Percentiles rank a stretch among this genome's conserved stretches.
phyloP scores from a whole-genome alignment of 1,284 basidiomycete genomes.

The Papiliotrema fonsecae region DNA sequence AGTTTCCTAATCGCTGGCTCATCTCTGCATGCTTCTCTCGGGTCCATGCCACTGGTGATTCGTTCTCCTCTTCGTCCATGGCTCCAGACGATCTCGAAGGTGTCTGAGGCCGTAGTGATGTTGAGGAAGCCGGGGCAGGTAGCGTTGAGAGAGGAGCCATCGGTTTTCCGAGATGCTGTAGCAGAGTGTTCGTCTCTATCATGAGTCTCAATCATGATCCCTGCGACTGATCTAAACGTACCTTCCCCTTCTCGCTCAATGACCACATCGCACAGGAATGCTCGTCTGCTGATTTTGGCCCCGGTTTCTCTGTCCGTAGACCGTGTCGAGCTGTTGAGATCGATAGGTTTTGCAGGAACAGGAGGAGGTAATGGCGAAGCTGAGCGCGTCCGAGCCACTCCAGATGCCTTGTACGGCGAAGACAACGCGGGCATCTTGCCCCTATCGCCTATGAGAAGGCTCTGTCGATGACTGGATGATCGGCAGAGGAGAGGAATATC shows the following conservation, averaged over 20 bases:
- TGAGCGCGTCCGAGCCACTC: conserved; percentile 1
- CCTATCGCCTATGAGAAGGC: too few relatives aligned
- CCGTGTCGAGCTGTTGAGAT: conserved; percentile 38
- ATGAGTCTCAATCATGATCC: conserved; percentile 2
- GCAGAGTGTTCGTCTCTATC: conserved; percentile 31
- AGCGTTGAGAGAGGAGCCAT: conserved; percentile 29
- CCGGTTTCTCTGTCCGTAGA: conserved; percentile 31
- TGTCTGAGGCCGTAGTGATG: conserved; percentile 13
- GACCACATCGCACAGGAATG: conserved; percentile 43
- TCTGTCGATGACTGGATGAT: too few relatives aligned
- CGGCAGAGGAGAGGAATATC: too few relatives aligned
- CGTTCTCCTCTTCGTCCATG: conserved; percentile 11
- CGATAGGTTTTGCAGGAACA: conserved; percentile 30
- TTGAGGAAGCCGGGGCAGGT: conserved; percentile 13
- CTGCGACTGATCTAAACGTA: conserved; percentile 1
- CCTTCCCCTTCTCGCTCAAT: conserved; percentile 37
- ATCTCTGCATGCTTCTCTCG: conserved; percentile 30
- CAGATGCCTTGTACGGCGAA: conserved; percentile 1
- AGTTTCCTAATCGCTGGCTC: conserved; percentile 20
- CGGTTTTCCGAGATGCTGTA: conserved; percentile 35
- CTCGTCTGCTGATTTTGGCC: conserved; percentile 29
- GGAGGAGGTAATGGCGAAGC: conserved; percentile 18
- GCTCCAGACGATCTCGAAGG: conserved; percentile 15
- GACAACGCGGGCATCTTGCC: conserved; percentile 3
- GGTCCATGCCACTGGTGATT: conserved; percentile 15